Percentiles rank a stretch among this genome's conserved stretches.
These are phyloP conservation scores for Eleusine coracana DNA, from an alignment of 176 grass and related monocot genomes.

Conservation along the genomic window DNA sequence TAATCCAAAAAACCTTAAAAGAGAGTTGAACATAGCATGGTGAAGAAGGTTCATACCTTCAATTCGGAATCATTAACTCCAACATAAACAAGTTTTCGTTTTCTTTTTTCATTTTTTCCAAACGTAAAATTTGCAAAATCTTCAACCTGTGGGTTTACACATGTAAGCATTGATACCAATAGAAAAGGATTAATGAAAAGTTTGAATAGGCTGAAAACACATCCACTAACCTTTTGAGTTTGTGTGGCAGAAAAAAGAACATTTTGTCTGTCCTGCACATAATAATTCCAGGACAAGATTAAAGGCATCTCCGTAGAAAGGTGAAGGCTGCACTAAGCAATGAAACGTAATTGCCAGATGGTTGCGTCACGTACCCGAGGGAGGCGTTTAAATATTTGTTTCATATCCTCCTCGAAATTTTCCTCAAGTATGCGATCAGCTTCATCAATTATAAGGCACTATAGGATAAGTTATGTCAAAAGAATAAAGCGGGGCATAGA, in stretches of 20 bases:
- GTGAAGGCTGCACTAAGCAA: neutral
- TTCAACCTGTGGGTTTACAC: slow-evolving; percentile 58
- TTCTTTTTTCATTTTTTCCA: slow-evolving; percentile 62
- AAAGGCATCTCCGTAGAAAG: neutral
- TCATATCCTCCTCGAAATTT: slow-evolving; percentile 97
- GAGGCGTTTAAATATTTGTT: slow-evolving; percentile 93
- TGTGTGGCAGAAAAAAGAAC: slow-evolving; percentile 94
- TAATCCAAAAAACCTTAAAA: neutral
- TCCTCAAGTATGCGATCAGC: slow-evolving; percentile 83
- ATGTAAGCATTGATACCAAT: neutral
- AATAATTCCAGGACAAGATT: slow-evolving; percentile 7
- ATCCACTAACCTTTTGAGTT: slow-evolving; percentile 61
- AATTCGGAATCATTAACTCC: slow-evolving; percentile 68
- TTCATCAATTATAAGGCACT: slow-evolving; percentile 97
- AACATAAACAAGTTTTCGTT: slow-evolving; percentile 72
- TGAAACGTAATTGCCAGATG: slow-evolving; percentile 34
- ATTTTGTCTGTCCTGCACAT: slow-evolving; percentile 79
- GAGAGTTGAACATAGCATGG: neutral
- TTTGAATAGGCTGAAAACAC: slow-evolving; percentile 13
- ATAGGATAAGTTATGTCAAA: slow-evolving; percentile 24
- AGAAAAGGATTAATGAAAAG: neutral
- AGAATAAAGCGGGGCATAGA: neutral
- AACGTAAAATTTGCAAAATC: slow-evolving; percentile 82
- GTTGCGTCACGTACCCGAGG: slow-evolving; percentile 52
- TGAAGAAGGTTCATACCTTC: slow-evolving; percentile 52